Conservation (phyloP, 305 asterid species). For the Coffea humblotiana region DNA sequence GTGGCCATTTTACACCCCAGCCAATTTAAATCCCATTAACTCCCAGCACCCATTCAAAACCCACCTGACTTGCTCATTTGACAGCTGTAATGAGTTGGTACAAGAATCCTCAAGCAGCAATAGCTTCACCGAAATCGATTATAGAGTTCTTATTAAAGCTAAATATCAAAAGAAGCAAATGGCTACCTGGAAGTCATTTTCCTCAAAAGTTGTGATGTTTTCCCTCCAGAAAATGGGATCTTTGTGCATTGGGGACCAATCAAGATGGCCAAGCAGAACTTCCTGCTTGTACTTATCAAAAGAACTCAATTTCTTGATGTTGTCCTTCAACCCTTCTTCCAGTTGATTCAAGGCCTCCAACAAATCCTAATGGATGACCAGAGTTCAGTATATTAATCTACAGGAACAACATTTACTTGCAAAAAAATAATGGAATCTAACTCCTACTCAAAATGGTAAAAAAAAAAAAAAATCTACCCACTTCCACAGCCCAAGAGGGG, state of each 20-base stretch:
- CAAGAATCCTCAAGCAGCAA: not conserved
- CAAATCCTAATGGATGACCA: slow-evolving; percentile 58
- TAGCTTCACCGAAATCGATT: not conserved
- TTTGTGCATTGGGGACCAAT: slow-evolving; percentile 95
- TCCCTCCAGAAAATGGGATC: slow-evolving; percentile 89
- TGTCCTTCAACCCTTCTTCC: slow-evolving; percentile 72
- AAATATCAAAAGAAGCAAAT: slow-evolving; percentile 2
- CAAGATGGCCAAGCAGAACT: slow-evolving; percentile 88
- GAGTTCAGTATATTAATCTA: not conserved
- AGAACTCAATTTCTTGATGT: slow-evolving; percentile 78
- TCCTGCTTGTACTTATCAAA: slow-evolving; percentile 89
- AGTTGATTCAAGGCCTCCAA: slow-evolving; percentile 75
- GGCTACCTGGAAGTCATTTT: slow-evolving; percentile 83
- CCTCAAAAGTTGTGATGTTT: slow-evolving; percentile 66
- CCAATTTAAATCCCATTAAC: no score
- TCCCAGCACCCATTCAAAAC: no score
- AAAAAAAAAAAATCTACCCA: not conserved
- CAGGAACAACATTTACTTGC: not conserved
- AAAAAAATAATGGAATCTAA: not conserved
- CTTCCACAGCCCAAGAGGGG: not conserved
- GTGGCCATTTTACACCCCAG: no score
- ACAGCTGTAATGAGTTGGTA: no score
- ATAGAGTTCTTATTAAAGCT: not conserved
- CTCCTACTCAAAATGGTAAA: not conserved
- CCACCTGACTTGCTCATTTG: no score